Evolutionary conservation across 176 grass and related monocot genomes (phyloP).

Genomic region (Aegilops sharonensis): DNA sequence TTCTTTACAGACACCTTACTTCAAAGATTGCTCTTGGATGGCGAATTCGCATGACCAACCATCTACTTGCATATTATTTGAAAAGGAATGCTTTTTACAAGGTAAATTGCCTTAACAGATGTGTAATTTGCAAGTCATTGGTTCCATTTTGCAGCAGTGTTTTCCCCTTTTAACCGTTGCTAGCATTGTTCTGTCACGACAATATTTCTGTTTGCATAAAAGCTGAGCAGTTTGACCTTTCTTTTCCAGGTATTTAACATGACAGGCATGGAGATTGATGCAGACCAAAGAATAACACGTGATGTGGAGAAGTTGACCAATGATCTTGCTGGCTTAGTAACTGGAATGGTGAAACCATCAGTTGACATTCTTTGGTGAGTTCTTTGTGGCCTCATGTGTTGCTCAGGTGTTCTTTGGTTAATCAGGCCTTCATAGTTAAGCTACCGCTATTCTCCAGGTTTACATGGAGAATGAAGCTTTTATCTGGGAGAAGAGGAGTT

Average conservation of each 20-base stretch:
- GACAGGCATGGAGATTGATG: conserved; percentile 74
- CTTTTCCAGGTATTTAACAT: conserved; percentile 74
- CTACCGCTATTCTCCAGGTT: conserved; percentile 62
- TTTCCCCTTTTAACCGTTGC: background rate
- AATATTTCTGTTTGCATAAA: background rate
- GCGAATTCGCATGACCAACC: conserved; percentile 88
- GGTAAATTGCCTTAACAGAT: conserved; percentile 25
- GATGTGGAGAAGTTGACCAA: conserved; percentile 92
- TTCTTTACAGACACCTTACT: conserved; percentile 71
- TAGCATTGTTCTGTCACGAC: background rate
- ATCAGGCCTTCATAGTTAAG: conserved; percentile 23
- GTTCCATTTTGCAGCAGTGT: conserved; percentile 4
- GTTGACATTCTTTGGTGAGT: conserved; percentile 96
- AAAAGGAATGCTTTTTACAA: conserved; percentile 97
- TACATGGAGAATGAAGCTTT: conserved; percentile 99
- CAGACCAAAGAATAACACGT: conserved; percentile 96
- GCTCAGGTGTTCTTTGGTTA: conserved; percentile 1
- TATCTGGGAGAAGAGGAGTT: conserved; percentile 92
- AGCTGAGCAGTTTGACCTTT: background rate
- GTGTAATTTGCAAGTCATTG: background rate
- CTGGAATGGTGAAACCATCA: conserved; percentile 94
- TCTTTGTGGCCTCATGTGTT: conserved; percentile 8
- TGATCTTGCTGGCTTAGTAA: conserved; percentile 91
- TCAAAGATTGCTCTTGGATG: conserved; percentile 92
- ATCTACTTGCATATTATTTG: conserved; percentile 91